A percentile compares a stretch with the other conserved stretches of the same genome.
These are phyloP conservation scores for Colletotrichum plurivorum DNA, from an alignment of 2,329 filamentous ascomycete genomes.

Conservation along the genomic window DNA sequence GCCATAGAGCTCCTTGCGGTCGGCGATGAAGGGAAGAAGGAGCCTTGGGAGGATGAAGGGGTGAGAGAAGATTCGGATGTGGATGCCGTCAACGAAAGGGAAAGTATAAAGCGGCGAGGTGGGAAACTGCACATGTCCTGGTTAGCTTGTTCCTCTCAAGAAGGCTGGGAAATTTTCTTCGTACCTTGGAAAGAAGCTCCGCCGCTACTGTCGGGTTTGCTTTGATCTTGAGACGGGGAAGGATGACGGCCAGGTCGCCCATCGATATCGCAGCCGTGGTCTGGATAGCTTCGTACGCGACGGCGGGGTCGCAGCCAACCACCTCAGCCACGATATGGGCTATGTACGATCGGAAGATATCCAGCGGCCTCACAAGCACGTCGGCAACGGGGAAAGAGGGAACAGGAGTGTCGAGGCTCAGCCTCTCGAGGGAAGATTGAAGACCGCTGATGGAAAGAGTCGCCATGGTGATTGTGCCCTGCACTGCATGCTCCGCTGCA, in stretches of 20 bases:
- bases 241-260: constrained; percentile 49
- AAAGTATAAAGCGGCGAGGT: constrained; percentile 70
- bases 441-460: constrained; percentile 73
- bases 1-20: constrained; percentile 70
- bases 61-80: constrained; percentile 78
- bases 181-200: constrained; percentile 11
- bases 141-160: background rate
- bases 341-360: constrained; percentile 49
- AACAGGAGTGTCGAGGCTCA: constrained; percentile 60
- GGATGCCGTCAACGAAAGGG: constrained; percentile 69
- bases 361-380: constrained; percentile 45
- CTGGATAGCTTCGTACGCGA: constrained; percentile 50
- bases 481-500: background rate
- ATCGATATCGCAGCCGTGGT: constrained; percentile 44
- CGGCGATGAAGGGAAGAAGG: constrained; percentile 71
- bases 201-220: constrained; percentile 35
- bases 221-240: constrained; percentile 49
- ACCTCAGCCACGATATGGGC: constrained; percentile 43
- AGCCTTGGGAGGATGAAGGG: constrained; percentile 67
- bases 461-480: constrained; percentile 50
- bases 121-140: constrained; percentile 59
- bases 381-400: constrained; percentile 42
- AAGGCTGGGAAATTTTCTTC: fast-evolving
- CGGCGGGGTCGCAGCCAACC: constrained; percentile 40
- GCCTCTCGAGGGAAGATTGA: constrained; percentile 70